A percentile compares a stretch with the other conserved stretches of the same genome.
Conservation (phyloP, 495 filamentous ascomycete genomes). For the Pseudomonodictys pantanalensis region DNA sequence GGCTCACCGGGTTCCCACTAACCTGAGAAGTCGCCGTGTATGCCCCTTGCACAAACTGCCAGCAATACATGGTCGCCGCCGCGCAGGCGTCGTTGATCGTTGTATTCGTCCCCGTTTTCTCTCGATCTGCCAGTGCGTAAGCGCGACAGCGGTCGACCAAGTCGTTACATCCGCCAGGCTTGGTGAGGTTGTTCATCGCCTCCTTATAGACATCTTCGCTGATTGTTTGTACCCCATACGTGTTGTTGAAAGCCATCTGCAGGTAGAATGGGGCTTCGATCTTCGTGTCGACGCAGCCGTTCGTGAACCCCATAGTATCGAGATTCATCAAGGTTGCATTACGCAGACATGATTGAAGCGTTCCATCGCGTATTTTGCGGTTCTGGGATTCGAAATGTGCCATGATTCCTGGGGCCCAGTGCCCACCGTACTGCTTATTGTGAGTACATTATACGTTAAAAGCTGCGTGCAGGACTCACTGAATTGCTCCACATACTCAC, state of each 20-base stretch:
- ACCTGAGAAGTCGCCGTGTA: constrained; percentile 10
- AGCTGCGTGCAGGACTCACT: constrained; percentile 32
- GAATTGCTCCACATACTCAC: constrained; percentile 26
- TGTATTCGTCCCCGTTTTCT: constrained; percentile 1
- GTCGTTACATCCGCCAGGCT: constrained; percentile 20
- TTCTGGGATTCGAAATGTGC: constrained; percentile 65
- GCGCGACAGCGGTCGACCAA: constrained; percentile 29
- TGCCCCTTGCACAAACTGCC: constrained; percentile 13
- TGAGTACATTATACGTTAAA: background rate
- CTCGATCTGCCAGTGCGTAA: constrained; percentile 9
- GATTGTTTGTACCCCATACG: constrained; percentile 39
- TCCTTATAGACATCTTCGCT: constrained; percentile 1
- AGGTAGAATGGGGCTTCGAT: constrained; percentile 22
- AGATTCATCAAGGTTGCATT: constrained; percentile 1
- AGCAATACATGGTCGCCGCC: constrained; percentile 10
- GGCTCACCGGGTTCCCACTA: background rate
- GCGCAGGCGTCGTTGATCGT: constrained; percentile 15
- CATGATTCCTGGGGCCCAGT: constrained; percentile 12
- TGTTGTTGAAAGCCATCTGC: constrained; percentile 24
- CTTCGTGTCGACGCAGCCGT: constrained; percentile 17
- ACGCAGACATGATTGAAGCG: constrained; percentile 13
- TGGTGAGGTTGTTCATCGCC: constrained; percentile 2
- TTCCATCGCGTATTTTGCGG: constrained; percentile 39
- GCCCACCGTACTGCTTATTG: constrained; percentile 15
- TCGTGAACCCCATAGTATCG: constrained; percentile 23